Evolutionary conservation across 1,284 basidiomycete genomes (phyloP).

Genomic region (Heterobasidion irregulare): DNA sequence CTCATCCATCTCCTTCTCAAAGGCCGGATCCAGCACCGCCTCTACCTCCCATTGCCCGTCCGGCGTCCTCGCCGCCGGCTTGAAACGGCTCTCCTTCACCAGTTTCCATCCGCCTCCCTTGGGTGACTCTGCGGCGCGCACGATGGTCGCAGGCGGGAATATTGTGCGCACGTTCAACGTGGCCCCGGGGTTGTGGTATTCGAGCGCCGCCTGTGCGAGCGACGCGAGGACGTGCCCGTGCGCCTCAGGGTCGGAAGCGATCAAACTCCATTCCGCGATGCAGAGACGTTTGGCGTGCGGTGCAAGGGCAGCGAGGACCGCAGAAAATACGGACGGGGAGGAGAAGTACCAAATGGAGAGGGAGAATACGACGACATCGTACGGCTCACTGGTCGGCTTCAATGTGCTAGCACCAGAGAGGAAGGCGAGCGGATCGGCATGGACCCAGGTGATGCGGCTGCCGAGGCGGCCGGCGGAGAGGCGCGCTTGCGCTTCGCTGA

Average conservation of each 20-base stretch:
- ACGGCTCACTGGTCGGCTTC: slow-evolving; percentile 8
- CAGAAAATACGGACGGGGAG: slow-evolving; percentile 16
- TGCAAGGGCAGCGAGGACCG: slow-evolving; percentile 24
- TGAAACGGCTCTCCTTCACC: slow-evolving; percentile 17
- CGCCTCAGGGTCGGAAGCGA: slow-evolving; percentile 10
- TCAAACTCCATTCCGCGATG: slow-evolving; percentile 30
- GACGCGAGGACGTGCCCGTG: slow-evolving; percentile 30
- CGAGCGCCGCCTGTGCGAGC: slow-evolving; percentile 29
- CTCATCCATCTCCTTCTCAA: slow-evolving; percentile 14
- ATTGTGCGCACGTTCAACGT: slow-evolving; percentile 32
- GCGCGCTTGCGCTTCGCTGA: slow-evolving; percentile 30
- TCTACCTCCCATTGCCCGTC: slow-evolving; percentile 30
- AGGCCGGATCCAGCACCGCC: slow-evolving; percentile 14
- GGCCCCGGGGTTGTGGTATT: slow-evolving; percentile 23
- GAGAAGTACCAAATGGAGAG: slow-evolving; percentile 34
- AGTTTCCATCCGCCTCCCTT: slow-evolving; percentile 16
- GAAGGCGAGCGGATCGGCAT: slow-evolving; percentile 25
- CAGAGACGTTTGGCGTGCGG: slow-evolving; percentile 21
- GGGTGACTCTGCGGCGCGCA: slow-evolving; percentile 17
- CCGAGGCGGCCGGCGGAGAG: slow-evolving; percentile 25
- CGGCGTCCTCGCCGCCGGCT: slow-evolving; percentile 19
- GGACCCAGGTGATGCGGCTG: slow-evolving; percentile 27
- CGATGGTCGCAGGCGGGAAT: slow-evolving; percentile 25
- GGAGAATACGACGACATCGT: slow-evolving; percentile 28
- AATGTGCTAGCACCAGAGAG: slow-evolving; percentile 9